Conservation (phyloP, 2,329 filamentous ascomycete genomes). For the Mollisiaceae sp. region DNA sequence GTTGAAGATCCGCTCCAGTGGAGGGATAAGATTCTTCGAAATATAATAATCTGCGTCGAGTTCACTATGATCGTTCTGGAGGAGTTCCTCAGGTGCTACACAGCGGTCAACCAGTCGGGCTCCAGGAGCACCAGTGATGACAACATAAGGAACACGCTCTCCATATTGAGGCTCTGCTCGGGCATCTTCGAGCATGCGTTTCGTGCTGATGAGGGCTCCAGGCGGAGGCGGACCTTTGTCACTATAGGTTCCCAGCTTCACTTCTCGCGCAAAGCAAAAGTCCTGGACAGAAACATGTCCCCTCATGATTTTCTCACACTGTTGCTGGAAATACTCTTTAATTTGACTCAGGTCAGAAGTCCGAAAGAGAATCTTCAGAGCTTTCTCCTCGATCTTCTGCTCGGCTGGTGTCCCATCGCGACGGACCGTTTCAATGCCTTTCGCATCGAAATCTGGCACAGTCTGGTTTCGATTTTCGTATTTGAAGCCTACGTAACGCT, state of each 20-base stretch:
- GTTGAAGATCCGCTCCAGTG: conserved; percentile 94
- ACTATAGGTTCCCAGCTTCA: conserved; percentile 87
- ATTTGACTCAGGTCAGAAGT: conserved; percentile 88
- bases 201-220: conserved; percentile 86
- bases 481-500: conserved; percentile 97
- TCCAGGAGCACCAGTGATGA: conserved; percentile 85
- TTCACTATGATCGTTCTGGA: conserved; percentile 76
- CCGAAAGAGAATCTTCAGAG: conserved; percentile 85
- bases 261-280: conserved; percentile 94
- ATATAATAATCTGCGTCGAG: conserved; percentile 98
- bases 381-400: conserved; percentile 95
- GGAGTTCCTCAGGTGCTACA: conserved; percentile 82
- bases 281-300: conserved; percentile 90
- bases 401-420: conserved; percentile 93
- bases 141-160: conserved; percentile 93
- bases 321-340: conserved; percentile 86
- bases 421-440: conserved; percentile 96
- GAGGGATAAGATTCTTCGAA: conserved; percentile 91
- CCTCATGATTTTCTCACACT: conserved; percentile 91
- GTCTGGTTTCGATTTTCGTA: conserved; percentile 80
- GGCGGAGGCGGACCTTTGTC: conserved; percentile 81
- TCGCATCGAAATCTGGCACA: conserved; percentile 92
- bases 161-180: conserved; percentile 92
- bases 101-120: conserved; percentile 87
- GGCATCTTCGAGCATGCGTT: conserved; percentile 84